Conservation (phyloP, 164 flowering plant genomes). For the Tinospora cordifolia region DNA sequence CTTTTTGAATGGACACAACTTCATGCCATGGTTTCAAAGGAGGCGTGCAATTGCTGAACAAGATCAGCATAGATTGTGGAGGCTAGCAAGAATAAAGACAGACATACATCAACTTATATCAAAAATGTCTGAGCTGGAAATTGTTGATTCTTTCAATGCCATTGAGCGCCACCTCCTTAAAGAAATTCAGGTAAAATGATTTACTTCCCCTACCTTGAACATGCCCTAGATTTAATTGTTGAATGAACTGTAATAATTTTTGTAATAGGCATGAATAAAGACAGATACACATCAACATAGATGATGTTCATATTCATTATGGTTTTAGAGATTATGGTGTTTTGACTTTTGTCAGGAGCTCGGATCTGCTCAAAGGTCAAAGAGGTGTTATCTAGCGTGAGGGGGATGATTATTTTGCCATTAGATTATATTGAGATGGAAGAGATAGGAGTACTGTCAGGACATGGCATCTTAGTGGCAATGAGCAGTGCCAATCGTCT, state of each 20-base stretch:
- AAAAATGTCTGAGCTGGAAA: conserved; percentile 80
- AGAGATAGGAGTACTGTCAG: too few relatives aligned
- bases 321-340: too few relatives aligned
- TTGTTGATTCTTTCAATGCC: conserved; percentile 83
- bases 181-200: conserved; percentile 56
- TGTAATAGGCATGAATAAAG: not conserved
- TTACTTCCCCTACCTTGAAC: not conserved
- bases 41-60: conserved; percentile 83
- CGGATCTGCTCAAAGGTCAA: too few relatives aligned
- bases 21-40: conserved; percentile 91
- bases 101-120: conserved; percentile 55
- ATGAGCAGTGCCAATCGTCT: too few relatives aligned
- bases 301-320: too few relatives aligned
- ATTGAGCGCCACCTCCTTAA: conserved; percentile 65
- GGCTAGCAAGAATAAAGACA: conserved; percentile 75
- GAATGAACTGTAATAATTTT: not conserved
- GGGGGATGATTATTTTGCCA: too few relatives aligned
- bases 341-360: too few relatives aligned
- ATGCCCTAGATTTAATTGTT: not conserved
- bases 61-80: conserved; percentile 86
- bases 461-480: too few relatives aligned
- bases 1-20: conserved; percentile 78
- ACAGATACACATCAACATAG: too few relatives aligned
- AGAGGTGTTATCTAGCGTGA: too few relatives aligned
- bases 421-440: too few relatives aligned